Base-by-base conservation (phyloP, 345 rosid genomes). In the Microcos paniculata region DNA sequence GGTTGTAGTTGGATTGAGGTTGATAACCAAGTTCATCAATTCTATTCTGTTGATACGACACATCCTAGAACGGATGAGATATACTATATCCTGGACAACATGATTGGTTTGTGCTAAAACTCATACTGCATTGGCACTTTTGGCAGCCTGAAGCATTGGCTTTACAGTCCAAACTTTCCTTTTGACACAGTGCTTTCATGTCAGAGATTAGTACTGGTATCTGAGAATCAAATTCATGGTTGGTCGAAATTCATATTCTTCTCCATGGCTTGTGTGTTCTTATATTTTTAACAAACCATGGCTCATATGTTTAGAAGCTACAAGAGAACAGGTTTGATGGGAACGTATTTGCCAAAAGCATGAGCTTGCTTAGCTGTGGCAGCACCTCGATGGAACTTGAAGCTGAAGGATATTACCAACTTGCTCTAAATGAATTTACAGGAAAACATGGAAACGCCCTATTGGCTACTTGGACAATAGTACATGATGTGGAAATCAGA, bases 1-100 rank as follows among this genome's bases (percentile, higher is more conserved):
- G 97, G 97, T 56, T 92, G 97, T 80, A 94, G 98, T 81, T 92
- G 96, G 98, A 86, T 94, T 61, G 90, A 88, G 88, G 84, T 94
- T 45, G 90, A 91, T 67, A 75, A 77, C 52, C 68, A 84, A 71
- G 87, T 92, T 73, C 86, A 87, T 81, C 94, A 87, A 77, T 92
- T 92, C 75, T 85, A 89, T 81, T 89, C 93, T 59, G 74, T 88
- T 30, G 93, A 92, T 59, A 79, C 81, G 74, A 80, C 88, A 4
- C 95, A 92, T 83, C 85, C 89, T 5, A 84, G 78, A 82, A 81
- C 82, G 0, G 86, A 85, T 53, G 94, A 89, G 62, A 90, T 89
- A 59, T 83, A 82, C 74, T 30, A 67, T 43, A 61, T 84, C 24
- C 76, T 92, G 75, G 90, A 87, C 72, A 83, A 76, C 72, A 53